Evolutionary conservation across 345 rosid species (phyloP).

Genomic region (Pseudoturritis turrita): DNA sequence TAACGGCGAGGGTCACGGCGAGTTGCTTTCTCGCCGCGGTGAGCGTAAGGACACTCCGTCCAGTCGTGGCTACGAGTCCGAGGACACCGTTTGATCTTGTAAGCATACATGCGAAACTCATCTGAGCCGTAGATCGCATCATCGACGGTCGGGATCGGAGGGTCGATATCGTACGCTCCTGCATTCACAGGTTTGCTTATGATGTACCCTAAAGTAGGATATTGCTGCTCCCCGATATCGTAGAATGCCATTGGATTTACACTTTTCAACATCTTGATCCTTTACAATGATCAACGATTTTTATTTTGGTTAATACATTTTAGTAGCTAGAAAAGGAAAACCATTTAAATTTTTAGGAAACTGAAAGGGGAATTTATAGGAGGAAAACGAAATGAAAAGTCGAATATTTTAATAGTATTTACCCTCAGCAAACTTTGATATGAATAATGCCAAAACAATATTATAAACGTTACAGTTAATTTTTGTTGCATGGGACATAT

Average conservation of each 20-base stretch:
- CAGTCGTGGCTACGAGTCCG: slow-evolving; percentile 79
- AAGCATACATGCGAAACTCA: slow-evolving; percentile 81
- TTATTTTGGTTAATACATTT: background rate
- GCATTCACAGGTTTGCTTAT: slow-evolving; percentile 21
- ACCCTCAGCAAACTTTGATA: background rate
- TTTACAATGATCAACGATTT: background rate
- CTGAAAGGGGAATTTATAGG: slow-evolving; percentile 27
- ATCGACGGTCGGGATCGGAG: slow-evolving; percentile 27
- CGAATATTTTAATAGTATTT: slow-evolving; percentile 17
- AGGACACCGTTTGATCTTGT: slow-evolving; percentile 74
- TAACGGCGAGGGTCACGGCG: slow-evolving; percentile 78
- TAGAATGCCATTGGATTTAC: slow-evolving; percentile 20
- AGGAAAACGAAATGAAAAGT: background rate
- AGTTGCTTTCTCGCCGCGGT: slow-evolving; percentile 86
- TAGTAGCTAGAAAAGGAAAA: background rate
- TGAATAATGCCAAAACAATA: slow-evolving; percentile 24
- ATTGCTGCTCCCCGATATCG: slow-evolving; percentile 35
- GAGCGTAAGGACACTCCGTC: slow-evolving; percentile 92
- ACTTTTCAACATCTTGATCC: slow-evolving; percentile 21
- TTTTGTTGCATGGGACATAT: background rate
- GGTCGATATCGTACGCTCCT: slow-evolving; percentile 16
- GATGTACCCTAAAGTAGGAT: slow-evolving; percentile 15
- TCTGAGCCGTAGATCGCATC: slow-evolving; percentile 49
- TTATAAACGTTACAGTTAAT: slow-evolving; percentile 15
- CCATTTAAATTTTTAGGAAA: no score